These are phyloP conservation scores for Colletotrichum endophyticum DNA, from an alignment of 2,329 filamentous ascomycete genomes.

Conservation along the genomic window DNA sequence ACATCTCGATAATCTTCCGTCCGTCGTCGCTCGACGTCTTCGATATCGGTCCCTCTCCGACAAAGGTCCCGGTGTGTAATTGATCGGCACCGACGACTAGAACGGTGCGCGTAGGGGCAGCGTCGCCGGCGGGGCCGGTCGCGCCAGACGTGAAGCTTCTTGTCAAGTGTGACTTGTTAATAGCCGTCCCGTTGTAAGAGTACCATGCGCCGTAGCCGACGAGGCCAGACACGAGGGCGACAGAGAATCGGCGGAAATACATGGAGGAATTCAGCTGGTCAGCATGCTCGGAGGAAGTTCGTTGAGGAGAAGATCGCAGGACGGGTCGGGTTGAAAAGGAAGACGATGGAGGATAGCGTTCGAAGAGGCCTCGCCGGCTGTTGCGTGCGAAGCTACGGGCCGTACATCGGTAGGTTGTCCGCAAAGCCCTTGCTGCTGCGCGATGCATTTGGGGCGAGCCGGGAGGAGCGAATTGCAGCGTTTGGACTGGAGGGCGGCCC, in stretches of 20 bases:
- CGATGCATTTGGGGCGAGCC: constrained; percentile 69
- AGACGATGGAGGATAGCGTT: constrained; percentile 21
- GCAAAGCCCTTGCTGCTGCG: constrained; percentile 70
- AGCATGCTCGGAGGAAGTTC: constrained; percentile 35
- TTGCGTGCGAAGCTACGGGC: constrained; percentile 64
- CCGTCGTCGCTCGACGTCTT: constrained; percentile 88
- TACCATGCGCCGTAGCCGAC: constrained; percentile 82
- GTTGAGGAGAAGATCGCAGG: constrained; percentile 22
- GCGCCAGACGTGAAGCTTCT: constrained; percentile 47
- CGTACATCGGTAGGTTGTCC: constrained; percentile 69
- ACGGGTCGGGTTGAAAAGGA: constrained; percentile 22
- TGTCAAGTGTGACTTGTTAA: constrained; percentile 38
- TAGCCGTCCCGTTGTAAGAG: constrained; percentile 59
- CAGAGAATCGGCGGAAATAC: constrained; percentile 72
- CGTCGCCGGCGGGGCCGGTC: constrained; percentile 35
- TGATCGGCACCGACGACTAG: constrained; percentile 90
- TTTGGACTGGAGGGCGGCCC: constrained; percentile 19
- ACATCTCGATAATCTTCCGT: constrained; percentile 90
- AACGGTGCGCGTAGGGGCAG: constrained; percentile 66
- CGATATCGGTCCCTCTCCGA: constrained; percentile 83
- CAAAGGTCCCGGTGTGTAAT: constrained; percentile 85
- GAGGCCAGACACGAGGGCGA: constrained; percentile 71
- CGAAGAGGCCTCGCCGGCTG: constrained; percentile 46
- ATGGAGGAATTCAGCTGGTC: constrained; percentile 71
- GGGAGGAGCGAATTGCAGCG: neutral